Evolutionary conservation across 2,329 filamentous ascomycete genomes (phyloP), one percentile per base, ranked within the genome.

Genomic region (Fusarium tuaranense): DNA sequence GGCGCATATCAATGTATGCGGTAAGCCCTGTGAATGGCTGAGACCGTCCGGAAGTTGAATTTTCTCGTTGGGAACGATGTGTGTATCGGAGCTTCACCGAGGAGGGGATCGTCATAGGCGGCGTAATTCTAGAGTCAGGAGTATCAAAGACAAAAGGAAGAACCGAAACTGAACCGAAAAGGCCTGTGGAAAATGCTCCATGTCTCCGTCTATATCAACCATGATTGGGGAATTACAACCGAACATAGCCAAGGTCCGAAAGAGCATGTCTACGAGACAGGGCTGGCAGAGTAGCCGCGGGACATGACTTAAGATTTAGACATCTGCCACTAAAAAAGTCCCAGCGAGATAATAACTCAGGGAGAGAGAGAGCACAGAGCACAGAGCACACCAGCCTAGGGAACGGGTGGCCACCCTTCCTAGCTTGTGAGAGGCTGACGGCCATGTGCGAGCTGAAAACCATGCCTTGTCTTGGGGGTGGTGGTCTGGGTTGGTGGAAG

Each of bases 21-120:
- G 3, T 10, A 18, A 1, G 46, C 25, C 16, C 7, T 25, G 16
- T 63, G 38, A 22, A 57, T 67, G 57, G 59, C 46, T 60, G 8
- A 62, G n/a, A 62, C 30, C 14, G 59, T 32, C 34, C 53, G 58
- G 61, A 65, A 36, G 7, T 57, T n/a, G 38, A 63, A 32, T 10
- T 51, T 20, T 20, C 44, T 34, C 16, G 7, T 51, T 22, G 22
- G 38, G 27, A 16, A 12, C 18, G 4, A 2, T 36, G 41, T n/a
- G n/a, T 36, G n/a, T 36, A 25, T 70, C 72, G 69, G 72, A 75
- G 57, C 69, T 73, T 75, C 63, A 18, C 72, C 72, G 72, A 75
- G 20, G 16, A 36, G 9, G 38, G 38, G 38, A 41, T 27, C 34
- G 7, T 4, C 25, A 51, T 30, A 9, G 36, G 25, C 58, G 46